Base-by-base conservation (phyloP, 768 basidiomycete species). In the Asterophora lycoperdoides region DNA sequence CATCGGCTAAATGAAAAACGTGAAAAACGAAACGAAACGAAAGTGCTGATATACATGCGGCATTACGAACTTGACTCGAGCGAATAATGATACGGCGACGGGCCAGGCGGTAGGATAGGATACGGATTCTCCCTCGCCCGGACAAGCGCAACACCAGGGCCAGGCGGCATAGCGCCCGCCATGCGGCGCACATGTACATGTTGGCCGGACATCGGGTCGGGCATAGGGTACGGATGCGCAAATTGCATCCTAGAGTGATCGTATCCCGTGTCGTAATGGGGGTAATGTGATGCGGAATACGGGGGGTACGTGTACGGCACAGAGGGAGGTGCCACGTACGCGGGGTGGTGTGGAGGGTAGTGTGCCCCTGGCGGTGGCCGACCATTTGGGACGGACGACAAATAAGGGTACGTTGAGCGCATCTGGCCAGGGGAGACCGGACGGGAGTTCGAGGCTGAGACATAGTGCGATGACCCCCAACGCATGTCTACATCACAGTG, bases 61-160 rank as follows among this genome's bases (percentile, higher is more conserved):
- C 23, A 23, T 37, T 38, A 42, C 17, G 39, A 42, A 19, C 23
- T 23, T 23, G 43, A 46, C 41, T 57, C 48, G n/a, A 49, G 53
- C 18, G 57, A 53, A 56, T 53, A 56, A 54, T 49, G 54, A 59
- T 59, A 56, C 20, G 48, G 15, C 17, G 55, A 30, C 28, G 55
- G 53, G 29, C 48, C 42, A 23, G 28, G 49, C 2, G 54, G 40
- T 32, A 61, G 13, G 41, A 55, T 38, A n/a, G 61, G 56, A 46
- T 59, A 60, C 7, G 53, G 45, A 46, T 54, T 57, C 28, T 56
- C 57, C 33, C 50, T 43, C 19, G 44, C 32, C 30, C 40, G 52
- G 19, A 46, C 52, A 26, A 52, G 41, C 2, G 50, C 10, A 20
- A 52, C 33, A 39, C 23, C 23, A n/a, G n/a, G n/a, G 23, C 23